Percentiles rank a stretch among this genome's conserved stretches.
phyloP scores from a whole-genome alignment of 257 asterid species.

The Nicotiana noctiflora region DNA sequence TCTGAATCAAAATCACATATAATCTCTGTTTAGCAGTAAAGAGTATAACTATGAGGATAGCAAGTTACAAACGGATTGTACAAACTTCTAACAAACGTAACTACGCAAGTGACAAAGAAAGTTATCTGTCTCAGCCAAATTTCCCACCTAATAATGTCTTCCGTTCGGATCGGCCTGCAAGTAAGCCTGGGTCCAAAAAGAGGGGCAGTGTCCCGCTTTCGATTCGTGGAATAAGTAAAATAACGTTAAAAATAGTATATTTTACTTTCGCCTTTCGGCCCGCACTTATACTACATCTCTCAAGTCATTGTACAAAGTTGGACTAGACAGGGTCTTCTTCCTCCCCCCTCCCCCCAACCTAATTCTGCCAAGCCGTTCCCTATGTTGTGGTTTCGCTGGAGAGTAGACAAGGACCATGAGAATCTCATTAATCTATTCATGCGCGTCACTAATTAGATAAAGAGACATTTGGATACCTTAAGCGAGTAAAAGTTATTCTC shows the following conservation, averaged over 20 bases:
- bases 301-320: conserved; percentile 44
- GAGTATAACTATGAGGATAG: too few relatives aligned
- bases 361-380: conserved; percentile 15
- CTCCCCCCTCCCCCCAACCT: too few relatives aligned
- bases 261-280: conserved; percentile 66
- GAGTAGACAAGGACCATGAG: conserved; percentile 4
- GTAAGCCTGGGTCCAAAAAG: conserved; percentile 54
- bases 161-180: conserved; percentile 15
- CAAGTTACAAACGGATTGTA: too few relatives aligned
- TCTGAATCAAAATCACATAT: not conserved
- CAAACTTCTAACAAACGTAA: too few relatives aligned
- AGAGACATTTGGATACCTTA: conserved; percentile 49
- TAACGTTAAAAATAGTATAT: conserved; percentile 87
- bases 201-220: conserved; percentile 59
- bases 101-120: too few relatives aligned
- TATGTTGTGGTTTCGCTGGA: conserved; percentile 1
- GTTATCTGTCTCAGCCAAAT: conserved; percentile 26
- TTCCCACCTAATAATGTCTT: conserved; percentile 36
- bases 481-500: conserved; percentile 44
- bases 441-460: conserved; percentile 42
- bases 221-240: conserved; percentile 77
- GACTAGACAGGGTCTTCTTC: conserved; percentile 65
- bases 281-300: conserved; percentile 39
- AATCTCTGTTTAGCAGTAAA: too few relatives aligned
- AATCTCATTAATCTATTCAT: conserved; percentile 26